Conservation (phyloP, 768 basidiomycete genomes). For the Boletus pseudopeckii region DNA sequence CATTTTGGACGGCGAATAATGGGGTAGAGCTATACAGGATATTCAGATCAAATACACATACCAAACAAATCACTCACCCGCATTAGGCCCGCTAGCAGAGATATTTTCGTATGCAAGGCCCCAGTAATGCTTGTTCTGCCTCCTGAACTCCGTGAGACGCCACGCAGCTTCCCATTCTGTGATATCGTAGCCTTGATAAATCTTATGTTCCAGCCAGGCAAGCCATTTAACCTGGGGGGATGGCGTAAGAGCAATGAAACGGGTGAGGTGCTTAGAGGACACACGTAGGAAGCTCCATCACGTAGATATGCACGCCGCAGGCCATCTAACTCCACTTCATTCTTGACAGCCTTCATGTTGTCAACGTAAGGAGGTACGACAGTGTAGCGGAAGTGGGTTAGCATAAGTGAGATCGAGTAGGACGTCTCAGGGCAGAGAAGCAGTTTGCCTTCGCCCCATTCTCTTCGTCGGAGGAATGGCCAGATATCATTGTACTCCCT, state of each 20-base stretch:
- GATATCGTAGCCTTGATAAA: constrained; percentile 73
- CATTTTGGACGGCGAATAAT: constrained; percentile 77
- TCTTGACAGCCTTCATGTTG: constrained; percentile 84
- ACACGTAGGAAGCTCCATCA: constrained; percentile 81
- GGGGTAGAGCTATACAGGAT: constrained; percentile 65
- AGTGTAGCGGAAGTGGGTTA: constrained; percentile 80
- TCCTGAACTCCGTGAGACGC: constrained; percentile 73
- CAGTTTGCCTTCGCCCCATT: constrained; percentile 80
- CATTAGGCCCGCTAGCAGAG: constrained; percentile 86
- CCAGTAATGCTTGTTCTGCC: constrained; percentile 69
- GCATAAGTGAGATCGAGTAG: constrained; percentile 81
- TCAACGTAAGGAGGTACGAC: constrained; percentile 69
- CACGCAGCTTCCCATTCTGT: constrained; percentile 92
- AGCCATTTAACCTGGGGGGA: constrained; percentile 65
- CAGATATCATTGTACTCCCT: constrained; percentile 76
- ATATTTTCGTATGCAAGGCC: constrained; percentile 90
- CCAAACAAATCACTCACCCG: constrained; percentile 40
- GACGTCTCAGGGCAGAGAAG: constrained; percentile 72
- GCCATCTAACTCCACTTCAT: constrained; percentile 79
- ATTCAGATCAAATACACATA: background rate
- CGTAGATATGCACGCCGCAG: constrained; percentile 80
- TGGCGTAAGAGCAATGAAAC: constrained; percentile 9
- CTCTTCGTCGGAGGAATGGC: constrained; percentile 68
- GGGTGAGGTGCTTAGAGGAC: constrained; percentile 32
- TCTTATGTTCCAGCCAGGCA: constrained; percentile 85